These are phyloP conservation scores for Collybia sordida DNA, from an alignment of 768 basidiomycete species.

Conservation along the genomic window DNA sequence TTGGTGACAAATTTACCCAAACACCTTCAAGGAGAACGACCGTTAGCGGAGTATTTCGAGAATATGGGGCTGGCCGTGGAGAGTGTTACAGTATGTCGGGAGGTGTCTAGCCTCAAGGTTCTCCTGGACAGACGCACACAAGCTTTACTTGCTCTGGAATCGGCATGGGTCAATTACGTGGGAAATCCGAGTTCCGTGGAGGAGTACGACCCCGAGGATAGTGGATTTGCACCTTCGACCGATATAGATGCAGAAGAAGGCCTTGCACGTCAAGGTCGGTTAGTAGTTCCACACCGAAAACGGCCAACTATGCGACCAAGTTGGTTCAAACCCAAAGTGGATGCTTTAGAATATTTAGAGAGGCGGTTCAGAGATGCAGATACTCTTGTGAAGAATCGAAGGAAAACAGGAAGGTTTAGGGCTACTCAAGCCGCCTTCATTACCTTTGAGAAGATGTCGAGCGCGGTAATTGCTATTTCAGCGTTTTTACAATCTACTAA, in stretches of 20 bases:
- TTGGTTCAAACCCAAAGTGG: constrained; percentile 78
- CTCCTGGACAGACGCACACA: constrained; percentile 78
- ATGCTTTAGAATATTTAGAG: constrained; percentile 89
- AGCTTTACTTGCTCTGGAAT: constrained; percentile 79
- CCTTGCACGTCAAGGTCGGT: constrained; percentile 42
- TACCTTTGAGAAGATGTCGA: constrained; percentile 94
- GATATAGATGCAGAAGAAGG: constrained; percentile 57
- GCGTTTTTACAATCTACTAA: not conserved
- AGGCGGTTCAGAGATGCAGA: constrained; percentile 78
- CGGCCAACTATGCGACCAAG: constrained; percentile 75
- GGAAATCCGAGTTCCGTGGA: constrained; percentile 91
- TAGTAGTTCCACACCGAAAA: constrained; percentile 72
- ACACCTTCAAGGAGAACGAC: constrained; percentile 83
- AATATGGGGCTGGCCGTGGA: constrained; percentile 85
- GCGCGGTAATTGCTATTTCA: constrained; percentile 58
- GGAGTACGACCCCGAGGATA: constrained; percentile 75
- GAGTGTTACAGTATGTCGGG: constrained; percentile 86
- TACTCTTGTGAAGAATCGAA: constrained; percentile 74
- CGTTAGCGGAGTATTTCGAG: constrained; percentile 93
- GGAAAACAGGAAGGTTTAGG: constrained; percentile 72
- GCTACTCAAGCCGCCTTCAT: constrained; percentile 89
- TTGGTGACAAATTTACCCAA: constrained; percentile 81
- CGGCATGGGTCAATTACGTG: constrained; percentile 87
- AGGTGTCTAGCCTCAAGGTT: constrained; percentile 69
- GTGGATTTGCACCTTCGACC: constrained; percentile 41